Percentiles rank a stretch among this genome's conserved stretches.
Evolutionary conservation across 2,329 filamentous ascomycete genomes (phyloP).

Genomic region (Fusarium succisae): DNA sequence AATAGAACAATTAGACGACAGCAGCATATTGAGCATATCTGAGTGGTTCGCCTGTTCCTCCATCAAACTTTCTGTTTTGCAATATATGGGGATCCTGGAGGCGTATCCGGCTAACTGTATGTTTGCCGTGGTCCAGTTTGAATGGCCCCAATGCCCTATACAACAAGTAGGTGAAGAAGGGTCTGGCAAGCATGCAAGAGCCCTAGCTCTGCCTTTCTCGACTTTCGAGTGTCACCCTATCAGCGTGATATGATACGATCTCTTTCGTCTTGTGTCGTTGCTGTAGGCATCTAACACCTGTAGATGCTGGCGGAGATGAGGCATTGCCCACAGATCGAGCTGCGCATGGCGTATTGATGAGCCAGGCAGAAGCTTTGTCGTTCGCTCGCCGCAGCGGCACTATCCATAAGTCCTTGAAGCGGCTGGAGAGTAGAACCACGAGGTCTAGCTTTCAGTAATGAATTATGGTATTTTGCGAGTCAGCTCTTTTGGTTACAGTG

Average conservation of each 20-base stretch:
- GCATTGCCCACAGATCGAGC: background rate
- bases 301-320: background rate
- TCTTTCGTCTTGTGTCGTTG: background rate
- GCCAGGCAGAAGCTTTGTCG: background rate
- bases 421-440: too few species aligned
- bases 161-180: background rate
- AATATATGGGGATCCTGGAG: background rate
- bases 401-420: background rate
- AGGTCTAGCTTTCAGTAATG: background rate
- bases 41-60: background rate
- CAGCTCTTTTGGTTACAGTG: background rate
- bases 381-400: background rate
- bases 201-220: background rate
- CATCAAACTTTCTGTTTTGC: background rate
- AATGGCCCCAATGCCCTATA: background rate
- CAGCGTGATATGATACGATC: background rate
- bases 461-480: background rate
- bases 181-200: background rate
- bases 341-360: background rate
- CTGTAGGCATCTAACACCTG: background rate
- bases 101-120: background rate
- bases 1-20: conserved; percentile 18
- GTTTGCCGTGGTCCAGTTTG: background rate
- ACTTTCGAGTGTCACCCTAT: background rate
- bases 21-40: background rate